These are phyloP conservation scores for Ceratobasidium sp. DNA, from an alignment of 1,284 basidiomycete genomes.

Conservation along the genomic window DNA sequence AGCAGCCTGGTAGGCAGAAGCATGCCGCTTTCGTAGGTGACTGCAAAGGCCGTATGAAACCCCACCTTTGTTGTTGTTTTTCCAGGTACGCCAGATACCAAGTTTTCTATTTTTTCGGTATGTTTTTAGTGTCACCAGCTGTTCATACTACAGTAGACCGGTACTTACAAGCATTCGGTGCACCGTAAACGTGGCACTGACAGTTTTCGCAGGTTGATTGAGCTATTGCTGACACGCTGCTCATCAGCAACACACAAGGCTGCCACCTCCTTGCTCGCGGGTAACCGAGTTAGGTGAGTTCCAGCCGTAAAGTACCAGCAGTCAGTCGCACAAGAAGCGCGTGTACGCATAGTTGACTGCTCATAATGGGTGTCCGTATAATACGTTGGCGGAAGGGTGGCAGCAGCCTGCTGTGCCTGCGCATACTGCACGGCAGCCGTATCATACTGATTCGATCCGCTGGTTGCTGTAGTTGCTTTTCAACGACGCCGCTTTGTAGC, in stretches of 20 bases:
- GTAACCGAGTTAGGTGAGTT: neutral
- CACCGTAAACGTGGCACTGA: conserved; percentile 6
- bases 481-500: neutral
- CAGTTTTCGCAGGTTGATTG: neutral
- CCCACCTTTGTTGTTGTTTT: conserved; percentile 5
- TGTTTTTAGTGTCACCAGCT: too few species aligned
- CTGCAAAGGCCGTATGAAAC: conserved; percentile 6
- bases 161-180: conserved; percentile 9
- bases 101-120: neutral
- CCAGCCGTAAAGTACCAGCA: conserved; percentile 12
- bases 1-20: neutral
- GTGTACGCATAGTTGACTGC: neutral
- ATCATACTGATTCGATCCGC: neutral
- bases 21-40: conserved; percentile 15
- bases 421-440: neutral
- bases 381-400: neutral
- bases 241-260: neutral
- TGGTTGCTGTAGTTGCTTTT: neutral
- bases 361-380: conserved; percentile 4
- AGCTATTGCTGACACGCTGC: neutral
- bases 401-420: neutral
- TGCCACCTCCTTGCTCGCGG: conserved; percentile 4
- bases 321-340: conserved; percentile 6
- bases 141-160: neutral
- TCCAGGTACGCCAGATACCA: neutral